A percentile compares a stretch with the other conserved stretches of the same genome.
Evolutionary conservation across 495 filamentous ascomycete genomes (phyloP).

Genomic region (Penicillium taxi): DNA sequence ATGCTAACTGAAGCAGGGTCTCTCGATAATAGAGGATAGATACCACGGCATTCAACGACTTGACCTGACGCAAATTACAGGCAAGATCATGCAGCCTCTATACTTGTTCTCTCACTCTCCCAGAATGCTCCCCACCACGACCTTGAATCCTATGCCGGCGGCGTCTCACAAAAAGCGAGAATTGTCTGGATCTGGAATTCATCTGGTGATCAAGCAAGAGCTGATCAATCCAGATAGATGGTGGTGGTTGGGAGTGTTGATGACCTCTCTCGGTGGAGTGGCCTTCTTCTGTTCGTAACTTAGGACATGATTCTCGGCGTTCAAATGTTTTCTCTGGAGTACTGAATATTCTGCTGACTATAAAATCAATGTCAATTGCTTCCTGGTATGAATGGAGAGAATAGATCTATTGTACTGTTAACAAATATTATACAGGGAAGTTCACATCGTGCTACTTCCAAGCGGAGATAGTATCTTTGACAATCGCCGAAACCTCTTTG

Average conservation of each 20-base stretch:
- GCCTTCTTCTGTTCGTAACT: conserved; percentile 29
- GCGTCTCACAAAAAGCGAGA: conserved; percentile 15
- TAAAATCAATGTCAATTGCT: background rate
- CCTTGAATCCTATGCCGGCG: conserved; percentile 49
- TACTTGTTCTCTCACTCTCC: conserved; percentile 62
- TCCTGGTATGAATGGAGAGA: conserved; percentile 5
- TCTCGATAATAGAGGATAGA: conserved; percentile 50
- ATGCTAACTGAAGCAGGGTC: conserved; percentile 44
- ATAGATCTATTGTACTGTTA: conserved; percentile 17
- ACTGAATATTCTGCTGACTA: background rate
- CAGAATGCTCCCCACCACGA: conserved; percentile 66
- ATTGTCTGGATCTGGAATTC: conserved; percentile 7
- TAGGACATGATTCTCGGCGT: too few relatives aligned
- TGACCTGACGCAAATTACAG: conserved; percentile 58
- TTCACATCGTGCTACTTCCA: conserved; percentile 6
- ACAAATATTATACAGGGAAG: conserved; percentile 7
- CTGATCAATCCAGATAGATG: conserved; percentile 49
- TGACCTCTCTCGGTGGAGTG: conserved; percentile 53
- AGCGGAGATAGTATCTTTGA: conserved; percentile 32
- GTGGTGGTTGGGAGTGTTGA: conserved; percentile 64
- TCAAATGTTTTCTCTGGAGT: background rate
- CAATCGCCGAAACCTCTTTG: conserved; percentile 39
- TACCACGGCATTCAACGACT: conserved; percentile 59
- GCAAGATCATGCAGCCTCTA: conserved; percentile 63
- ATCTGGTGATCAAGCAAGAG: conserved; percentile 35